A percentile compares a stretch with the other conserved stretches of the same genome.
Conservation (phyloP, 805 yeast genomes). For the Starmerella roubikii region DNA sequence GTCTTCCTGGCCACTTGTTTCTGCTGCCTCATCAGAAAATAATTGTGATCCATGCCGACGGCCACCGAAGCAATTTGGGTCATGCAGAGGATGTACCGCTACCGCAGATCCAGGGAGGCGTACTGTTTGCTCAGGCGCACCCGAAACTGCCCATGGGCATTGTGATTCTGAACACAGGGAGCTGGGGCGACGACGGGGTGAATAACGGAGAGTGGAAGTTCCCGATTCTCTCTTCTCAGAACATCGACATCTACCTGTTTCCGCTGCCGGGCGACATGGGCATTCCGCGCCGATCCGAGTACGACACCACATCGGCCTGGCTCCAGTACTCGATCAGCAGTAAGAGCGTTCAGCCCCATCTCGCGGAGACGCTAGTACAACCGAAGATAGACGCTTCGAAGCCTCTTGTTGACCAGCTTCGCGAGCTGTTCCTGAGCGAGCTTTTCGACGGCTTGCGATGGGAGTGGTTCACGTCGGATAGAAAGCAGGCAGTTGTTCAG, state of each 20-base stretch:
- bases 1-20: background rate
- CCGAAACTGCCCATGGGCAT: conserved; percentile 10
- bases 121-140: conserved; percentile 3
- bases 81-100: too few species aligned
- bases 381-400: background rate
- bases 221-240: conserved; percentile 13
- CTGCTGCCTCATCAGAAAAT: too few species aligned
- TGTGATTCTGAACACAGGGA: background rate
- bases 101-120: conserved; percentile 8
- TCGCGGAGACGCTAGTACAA: too few species aligned
- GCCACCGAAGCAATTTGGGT: background rate
- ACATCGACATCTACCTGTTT: conserved; percentile 3
- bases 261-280: background rate
- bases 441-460: background rate
- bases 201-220: conserved; percentile 5
- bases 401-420: background rate
- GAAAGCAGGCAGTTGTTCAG: background rate
- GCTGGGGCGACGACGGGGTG: background rate
- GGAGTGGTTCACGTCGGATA: background rate
- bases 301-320: conserved; percentile 2
- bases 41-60: background rate
- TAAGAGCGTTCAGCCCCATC: too few species aligned
- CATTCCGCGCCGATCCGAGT: background rate
- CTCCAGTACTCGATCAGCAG: background rate
- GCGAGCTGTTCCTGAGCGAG: background rate